Evolutionary conservation across 148 eudicot species (phyloP), one percentile per base, ranked within the genome.

Genomic region (Diospyros lotus): DNA sequence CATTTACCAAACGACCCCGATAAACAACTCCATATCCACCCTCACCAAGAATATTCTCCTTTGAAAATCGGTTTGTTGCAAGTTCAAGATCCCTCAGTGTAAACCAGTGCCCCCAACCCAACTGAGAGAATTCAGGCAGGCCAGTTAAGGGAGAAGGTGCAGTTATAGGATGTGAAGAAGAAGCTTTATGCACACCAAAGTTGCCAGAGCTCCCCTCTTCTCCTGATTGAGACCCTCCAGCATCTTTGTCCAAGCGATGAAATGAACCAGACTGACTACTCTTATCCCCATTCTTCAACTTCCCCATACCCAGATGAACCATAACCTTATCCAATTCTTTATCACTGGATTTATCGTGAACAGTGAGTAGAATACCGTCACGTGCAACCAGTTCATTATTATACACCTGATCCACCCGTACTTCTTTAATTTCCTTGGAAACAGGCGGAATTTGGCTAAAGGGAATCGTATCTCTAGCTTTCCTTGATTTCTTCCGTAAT

Each of bases 11-110:
- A n/a, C 58, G 50, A 44, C 88, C 88, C 62, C 69, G 63, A 38
- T 85, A 85, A 72, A 85, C 88, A 80, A 85, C 81, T 42, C 85
- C 88, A 77, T 85, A 85, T 43, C 88, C 88, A 73, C 86, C 86
- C 66, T 83, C 86, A 42, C 83, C 83, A 67, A 83, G 68, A 46
- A 83, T 63, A 80, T 83, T 83, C 76, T 83, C 86, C 76, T 77
- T 80, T 1, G 86, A 83, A 62, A 83, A 83, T 66, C 83, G 66
- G 28, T 74, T 77, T 17, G 86, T 83, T 64, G 86, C 86, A 77
- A 73, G 42, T 62, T 83, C 81, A 52, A 83, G 83, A 66, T 83
- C 86, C 52, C 86, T 69, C 6, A 83, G 58, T 3, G 86, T 83
- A 52, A 83, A 83, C 86, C 86, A 83, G 60, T 83, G 86, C 41